phyloP scores from a whole-genome alignment of 1,139 yeast species.

The Pneumocystis wakefieldiae region DNA sequence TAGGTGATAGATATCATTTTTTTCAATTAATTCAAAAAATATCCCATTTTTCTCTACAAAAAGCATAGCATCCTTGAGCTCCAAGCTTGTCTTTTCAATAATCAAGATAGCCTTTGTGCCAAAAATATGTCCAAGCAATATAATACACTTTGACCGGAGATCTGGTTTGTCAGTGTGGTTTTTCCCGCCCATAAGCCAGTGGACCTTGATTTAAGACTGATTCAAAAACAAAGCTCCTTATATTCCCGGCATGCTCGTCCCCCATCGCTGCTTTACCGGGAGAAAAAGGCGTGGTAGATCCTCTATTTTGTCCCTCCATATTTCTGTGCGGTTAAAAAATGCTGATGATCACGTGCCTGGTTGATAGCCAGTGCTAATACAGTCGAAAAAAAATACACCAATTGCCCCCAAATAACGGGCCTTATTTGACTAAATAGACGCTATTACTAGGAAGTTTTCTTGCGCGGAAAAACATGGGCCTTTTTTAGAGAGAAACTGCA shows the following conservation, averaged over 20 bases:
- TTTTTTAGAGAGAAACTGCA: no score
- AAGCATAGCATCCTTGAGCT: conserved; percentile 14
- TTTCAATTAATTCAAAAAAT: conserved; percentile 35
- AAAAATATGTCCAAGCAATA: conserved; percentile 57
- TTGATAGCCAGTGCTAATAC: no score
- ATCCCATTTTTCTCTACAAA: conserved; percentile 16
- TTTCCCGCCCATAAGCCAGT: conserved; percentile 24
- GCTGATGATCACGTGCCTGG: no score
- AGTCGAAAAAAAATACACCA: no score
- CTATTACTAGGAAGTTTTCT: no score
- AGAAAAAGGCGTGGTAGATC: no score
- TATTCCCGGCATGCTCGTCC: background rate
- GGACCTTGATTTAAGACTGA: background rate
- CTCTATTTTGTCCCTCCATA: no score
- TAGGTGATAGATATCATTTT: conserved; percentile 80
- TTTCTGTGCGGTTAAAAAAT: no score
- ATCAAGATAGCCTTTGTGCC: conserved; percentile 51
- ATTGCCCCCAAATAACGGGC: no score
- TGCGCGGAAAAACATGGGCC: no score
- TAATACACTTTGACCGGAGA: conserved; percentile 74
- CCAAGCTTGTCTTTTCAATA: conserved; percentile 57
- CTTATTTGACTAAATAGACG: no score
- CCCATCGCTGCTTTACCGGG: background rate
- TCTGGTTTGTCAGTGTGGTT: conserved; percentile 70
- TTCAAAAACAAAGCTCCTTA: background rate